Base-by-base conservation (phyloP, 805 yeast genomes). In the Saccharomycopsis amapae region DNA sequence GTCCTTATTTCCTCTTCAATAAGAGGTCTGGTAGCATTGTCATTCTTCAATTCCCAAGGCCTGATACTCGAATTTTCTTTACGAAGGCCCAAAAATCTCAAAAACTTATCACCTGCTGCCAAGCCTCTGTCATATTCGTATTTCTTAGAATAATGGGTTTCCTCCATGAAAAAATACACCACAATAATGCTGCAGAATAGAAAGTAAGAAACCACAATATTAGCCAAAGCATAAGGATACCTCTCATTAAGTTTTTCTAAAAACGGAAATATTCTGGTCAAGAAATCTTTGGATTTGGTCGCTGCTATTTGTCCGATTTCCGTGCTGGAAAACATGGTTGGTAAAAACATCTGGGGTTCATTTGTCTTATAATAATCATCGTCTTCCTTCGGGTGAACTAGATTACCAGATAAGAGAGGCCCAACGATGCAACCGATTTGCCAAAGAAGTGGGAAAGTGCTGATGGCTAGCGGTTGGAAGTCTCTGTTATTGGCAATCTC, bases 381-480 rank as follows among this genome's bases (percentile, higher is more conserved):
- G 22, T 51, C 53, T 6, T 60, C 60, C 23, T 58, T 60, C 4
- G 79, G 77, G 33, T 68, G 62, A 10, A 80, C 76, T 38, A 78
- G 62, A 44, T 62, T 67, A 25, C 75, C 75, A 23, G 79, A 83
- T 26, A 79, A 65, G 56, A 75, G 61, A 1, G 85, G 84, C 1
- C 86, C 86, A 10, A 79, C 56, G 9, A 78, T 70, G 15, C 73
- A 62, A 3, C 85, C 86, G 13, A 78, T 53, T 55, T 78, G 79
- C 69, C 75, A 78, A n/a, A 78, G 61, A 35, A 79, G 58, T 0
- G 86, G 85, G 62, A 79, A 66, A 2, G 75, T 71, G 31, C 78
- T 68, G 55, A 79, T 77, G 1, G 84, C 83, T 10, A 77, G 46
- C 6, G 81, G 79, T 57, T 79, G 83, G 56, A 79, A 84, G 30